Evolutionary conservation across 1,284 basidiomycete genomes (phyloP).

Genomic region (Schizophyllum commune): DNA sequence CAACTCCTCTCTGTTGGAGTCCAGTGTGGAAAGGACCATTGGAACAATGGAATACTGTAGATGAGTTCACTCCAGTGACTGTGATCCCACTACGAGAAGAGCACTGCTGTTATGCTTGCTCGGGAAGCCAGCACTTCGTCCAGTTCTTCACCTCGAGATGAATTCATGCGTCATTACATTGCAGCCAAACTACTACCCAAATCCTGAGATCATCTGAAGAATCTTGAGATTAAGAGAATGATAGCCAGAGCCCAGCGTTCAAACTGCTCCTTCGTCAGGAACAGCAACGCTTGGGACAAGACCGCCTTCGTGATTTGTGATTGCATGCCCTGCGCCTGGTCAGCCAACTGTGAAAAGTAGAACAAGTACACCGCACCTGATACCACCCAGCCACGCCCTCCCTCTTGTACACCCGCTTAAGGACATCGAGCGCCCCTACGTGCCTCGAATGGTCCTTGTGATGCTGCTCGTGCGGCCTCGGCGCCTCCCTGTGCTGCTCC

Average conservation of each 20-base stretch:
- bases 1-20: too few relatives aligned
- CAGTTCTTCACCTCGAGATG: too few relatives aligned
- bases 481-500: slow-evolving; percentile 28
- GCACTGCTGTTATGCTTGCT: too few relatives aligned
- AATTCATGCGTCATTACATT: too few relatives aligned
- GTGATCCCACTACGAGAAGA: too few relatives aligned
- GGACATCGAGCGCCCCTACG: slow-evolving; percentile 70
- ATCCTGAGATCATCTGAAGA: not conserved
- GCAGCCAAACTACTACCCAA: not conserved
- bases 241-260: slow-evolving; percentile 68
- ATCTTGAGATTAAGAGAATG: slow-evolving; percentile 36
- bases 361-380: slow-evolving; percentile 50
- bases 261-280: slow-evolving; percentile 81
- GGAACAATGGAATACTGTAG: too few relatives aligned
- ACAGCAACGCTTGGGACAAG: slow-evolving; percentile 72
- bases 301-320: slow-evolving; percentile 89
- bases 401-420: slow-evolving; percentile 65
- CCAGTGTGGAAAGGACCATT: too few relatives aligned
- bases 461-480: slow-evolving; percentile 26
- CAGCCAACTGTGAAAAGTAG: not conserved
- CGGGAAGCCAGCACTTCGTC: too few relatives aligned
- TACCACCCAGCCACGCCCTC: slow-evolving; percentile 92
- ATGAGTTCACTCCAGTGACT: too few relatives aligned
- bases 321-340: slow-evolving; percentile 66
- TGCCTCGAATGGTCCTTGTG: slow-evolving; percentile 35